Conservation (phyloP, 495 filamentous ascomycete species). For the Penicillium silybi region DNA sequence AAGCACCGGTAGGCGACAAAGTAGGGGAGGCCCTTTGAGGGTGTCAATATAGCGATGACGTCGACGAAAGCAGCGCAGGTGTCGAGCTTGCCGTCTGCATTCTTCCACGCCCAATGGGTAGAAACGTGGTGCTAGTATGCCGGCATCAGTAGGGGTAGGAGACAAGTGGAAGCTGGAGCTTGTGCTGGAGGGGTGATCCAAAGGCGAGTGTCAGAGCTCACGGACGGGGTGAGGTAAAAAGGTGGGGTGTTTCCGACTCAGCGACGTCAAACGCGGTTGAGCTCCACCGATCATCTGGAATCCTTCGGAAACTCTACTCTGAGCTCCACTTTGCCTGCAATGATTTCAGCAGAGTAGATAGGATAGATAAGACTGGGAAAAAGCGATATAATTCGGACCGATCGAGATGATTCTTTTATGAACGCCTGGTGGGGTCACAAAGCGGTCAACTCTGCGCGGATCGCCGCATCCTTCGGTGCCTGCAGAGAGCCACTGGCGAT, state of each 20-base stretch:
- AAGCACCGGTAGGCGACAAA: conserved; percentile 1
- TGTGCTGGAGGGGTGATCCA: conserved; percentile 1
- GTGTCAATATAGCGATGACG: conserved; percentile 42
- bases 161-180: conserved; percentile 3
- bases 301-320: conserved; percentile 27
- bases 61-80: conserved; percentile 40
- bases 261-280: conserved; percentile 40
- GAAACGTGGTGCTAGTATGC: conserved; percentile 10
- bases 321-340: conserved; percentile 9
- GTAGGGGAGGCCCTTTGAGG: neutral
- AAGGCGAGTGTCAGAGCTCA: conserved; percentile 13
- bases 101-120: conserved; percentile 29
- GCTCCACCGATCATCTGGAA: conserved; percentile 38
- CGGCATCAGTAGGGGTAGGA: conserved; percentile 17
- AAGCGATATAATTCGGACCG: neutral
- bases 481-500: conserved; percentile 5
- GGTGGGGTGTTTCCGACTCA: conserved; percentile 23
- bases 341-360: neutral
- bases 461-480: conserved; percentile 10
- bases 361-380: neutral
- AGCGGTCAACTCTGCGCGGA: conserved; percentile 13
- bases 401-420: neutral
- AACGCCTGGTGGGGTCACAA: conserved; percentile 5
- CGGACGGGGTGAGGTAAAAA: conserved; percentile 17
- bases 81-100: conserved; percentile 36